phyloP scores from a whole-genome alignment of 78 protist species.

The Trichosphaerium sp. region DNA sequence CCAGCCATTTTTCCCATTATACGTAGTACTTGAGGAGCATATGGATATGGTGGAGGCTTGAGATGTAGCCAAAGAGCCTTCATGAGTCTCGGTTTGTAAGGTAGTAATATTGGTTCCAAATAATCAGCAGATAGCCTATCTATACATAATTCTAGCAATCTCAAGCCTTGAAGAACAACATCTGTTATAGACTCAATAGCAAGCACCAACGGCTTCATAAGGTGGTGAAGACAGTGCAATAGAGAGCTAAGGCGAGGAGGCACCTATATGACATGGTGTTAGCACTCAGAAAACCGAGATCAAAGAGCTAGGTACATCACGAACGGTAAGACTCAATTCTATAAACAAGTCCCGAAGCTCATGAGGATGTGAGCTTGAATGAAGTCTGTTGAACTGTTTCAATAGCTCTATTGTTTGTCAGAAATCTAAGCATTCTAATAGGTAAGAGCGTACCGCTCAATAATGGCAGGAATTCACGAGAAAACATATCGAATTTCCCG shows the following conservation, averaged over 20 bases:
- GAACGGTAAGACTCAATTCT: slow-evolving; percentile 79
- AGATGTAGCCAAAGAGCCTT: slow-evolving; percentile 26
- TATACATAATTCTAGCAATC: slow-evolving; percentile 64
- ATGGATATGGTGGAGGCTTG: slow-evolving; percentile 41
- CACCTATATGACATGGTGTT: no score
- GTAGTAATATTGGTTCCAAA: slow-evolving; percentile 41
- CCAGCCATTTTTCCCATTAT: slow-evolving; percentile 93
- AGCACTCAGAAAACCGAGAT: no score
- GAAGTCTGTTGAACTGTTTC: slow-evolving; percentile 42
- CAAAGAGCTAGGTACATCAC: no score
- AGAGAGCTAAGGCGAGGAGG: slow-evolving; percentile 63
- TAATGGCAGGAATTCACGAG: slow-evolving; percentile 60
- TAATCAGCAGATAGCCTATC: slow-evolving; percentile 56
- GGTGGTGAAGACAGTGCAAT: slow-evolving; percentile 57
- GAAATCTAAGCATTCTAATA: background rate
- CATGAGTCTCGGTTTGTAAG: slow-evolving; percentile 23
- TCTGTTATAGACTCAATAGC: slow-evolving; percentile 47
- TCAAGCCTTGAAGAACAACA: slow-evolving; percentile 39
- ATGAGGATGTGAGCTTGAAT: slow-evolving; percentile 2
- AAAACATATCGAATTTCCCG: slow-evolving; percentile 66
- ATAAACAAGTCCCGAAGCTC: slow-evolving; percentile 43
- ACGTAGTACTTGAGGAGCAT: slow-evolving; percentile 62
- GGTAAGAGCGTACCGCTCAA: slow-evolving; percentile 17
- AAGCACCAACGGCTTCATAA: slow-evolving; percentile 63
- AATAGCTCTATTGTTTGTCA: slow-evolving; percentile 21